phyloP scores from a whole-genome alignment of 1,284 basidiomycete species.

The Mycosarcoma mackinlayi region DNA sequence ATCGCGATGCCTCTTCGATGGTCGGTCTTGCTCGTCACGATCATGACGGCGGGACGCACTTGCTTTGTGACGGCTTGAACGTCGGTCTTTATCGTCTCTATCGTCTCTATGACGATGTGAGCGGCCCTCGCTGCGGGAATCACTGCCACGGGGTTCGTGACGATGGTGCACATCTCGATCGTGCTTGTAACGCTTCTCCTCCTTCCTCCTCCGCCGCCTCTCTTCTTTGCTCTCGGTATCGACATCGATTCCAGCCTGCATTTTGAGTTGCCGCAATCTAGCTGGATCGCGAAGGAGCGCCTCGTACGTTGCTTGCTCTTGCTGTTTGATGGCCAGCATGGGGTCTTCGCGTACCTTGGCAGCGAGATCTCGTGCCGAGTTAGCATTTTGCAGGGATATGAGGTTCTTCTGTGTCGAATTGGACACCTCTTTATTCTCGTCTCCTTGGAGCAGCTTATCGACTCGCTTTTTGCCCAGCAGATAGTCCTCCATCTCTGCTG shows the following conservation, averaged over 20 bases:
- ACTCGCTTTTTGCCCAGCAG: constrained; percentile 97
- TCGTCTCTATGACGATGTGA: constrained; percentile 65
- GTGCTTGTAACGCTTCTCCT: constrained; percentile 71
- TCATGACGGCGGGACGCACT: constrained; percentile 26
- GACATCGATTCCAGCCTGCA: constrained; percentile 78
- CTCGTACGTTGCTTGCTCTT: constrained; percentile 92
- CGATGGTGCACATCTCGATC: constrained; percentile 14
- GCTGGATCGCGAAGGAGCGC: constrained; percentile 90
- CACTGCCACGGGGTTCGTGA: constrained; percentile 4
- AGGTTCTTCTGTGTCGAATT: constrained; percentile 30
- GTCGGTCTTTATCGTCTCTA: constrained; percentile 21
- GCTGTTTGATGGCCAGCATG: constrained; percentile 93
- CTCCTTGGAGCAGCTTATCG: constrained; percentile 87
- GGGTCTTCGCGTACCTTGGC: constrained; percentile 96
- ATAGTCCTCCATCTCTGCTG: constrained; percentile 90
- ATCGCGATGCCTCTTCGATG: constrained; percentile 17
- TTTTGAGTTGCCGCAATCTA: constrained; percentile 73
- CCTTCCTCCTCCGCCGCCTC: constrained; percentile 71
- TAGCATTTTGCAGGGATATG: constrained; percentile 72
- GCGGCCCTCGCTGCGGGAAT: constrained; percentile 8
- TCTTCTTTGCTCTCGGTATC: constrained; percentile 67
- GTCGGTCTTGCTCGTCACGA: constrained; percentile 31
- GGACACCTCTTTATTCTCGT: constrained; percentile 77
- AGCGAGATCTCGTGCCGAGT: constrained; percentile 86
- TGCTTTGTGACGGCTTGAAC: constrained; percentile 19